phyloP scores from a whole-genome alignment of 176 grass and related monocot species.

The Canna indica region DNA sequence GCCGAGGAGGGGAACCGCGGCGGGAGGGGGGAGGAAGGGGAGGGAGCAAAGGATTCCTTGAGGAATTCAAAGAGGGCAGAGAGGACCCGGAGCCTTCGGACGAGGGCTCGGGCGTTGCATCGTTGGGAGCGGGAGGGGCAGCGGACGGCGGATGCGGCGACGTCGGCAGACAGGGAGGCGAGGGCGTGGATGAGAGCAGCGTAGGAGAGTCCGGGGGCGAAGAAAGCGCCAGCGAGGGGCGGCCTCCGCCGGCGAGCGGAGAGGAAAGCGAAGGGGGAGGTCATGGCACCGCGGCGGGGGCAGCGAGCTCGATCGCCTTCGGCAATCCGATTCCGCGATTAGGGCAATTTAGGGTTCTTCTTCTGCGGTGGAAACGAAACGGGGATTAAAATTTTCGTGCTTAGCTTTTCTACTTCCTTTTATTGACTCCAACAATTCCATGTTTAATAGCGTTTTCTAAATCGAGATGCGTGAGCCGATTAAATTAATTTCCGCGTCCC shows the following conservation, averaged over 20 bases:
- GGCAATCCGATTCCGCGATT: not conserved
- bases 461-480: not conserved
- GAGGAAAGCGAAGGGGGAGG: conserved; percentile 72
- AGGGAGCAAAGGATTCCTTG: not conserved
- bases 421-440: not conserved
- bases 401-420: not conserved
- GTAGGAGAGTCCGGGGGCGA: conserved; percentile 39
- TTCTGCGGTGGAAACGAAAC: not conserved
- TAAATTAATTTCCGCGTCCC: not conserved
- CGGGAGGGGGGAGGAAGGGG: conserved; percentile 13
- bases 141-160: not conserved
- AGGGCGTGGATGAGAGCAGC: conserved; percentile 49
- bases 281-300: not conserved
- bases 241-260: conserved; percentile 33
- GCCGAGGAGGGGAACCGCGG: conserved; percentile 32
- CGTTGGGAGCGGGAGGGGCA: conserved; percentile 35
- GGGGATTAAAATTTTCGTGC: not conserved
- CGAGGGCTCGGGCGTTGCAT: conserved; percentile 24
- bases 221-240: conserved; percentile 56
- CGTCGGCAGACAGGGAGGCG: conserved; percentile 22
- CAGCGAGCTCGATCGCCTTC: not conserved
- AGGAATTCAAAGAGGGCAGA: conserved; percentile 39
- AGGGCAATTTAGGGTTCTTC: not conserved
- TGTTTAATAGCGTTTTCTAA: not conserved
- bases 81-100: conserved; percentile 36